Evolutionary conservation across 2,329 filamentous ascomycete genomes (phyloP).

Genomic region (Tolypocladium album): DNA sequence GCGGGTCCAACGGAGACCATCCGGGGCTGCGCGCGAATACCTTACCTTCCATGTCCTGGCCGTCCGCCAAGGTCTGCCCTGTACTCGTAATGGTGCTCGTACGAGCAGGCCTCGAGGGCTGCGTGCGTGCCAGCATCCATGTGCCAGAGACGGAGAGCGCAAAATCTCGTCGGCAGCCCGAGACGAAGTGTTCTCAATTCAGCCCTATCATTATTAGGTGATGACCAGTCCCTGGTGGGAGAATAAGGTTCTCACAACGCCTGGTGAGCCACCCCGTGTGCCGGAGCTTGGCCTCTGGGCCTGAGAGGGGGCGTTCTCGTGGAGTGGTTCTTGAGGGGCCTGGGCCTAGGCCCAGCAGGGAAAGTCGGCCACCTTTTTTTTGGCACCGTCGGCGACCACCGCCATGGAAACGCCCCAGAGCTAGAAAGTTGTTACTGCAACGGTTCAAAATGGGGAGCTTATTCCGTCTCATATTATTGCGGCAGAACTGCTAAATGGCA

Average conservation of each 20-base stretch:
- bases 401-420: not conserved
- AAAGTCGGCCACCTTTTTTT: not conserved
- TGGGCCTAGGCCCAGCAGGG: not conserved
- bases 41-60: not conserved
- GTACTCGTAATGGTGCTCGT: not conserved
- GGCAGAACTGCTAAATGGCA: not conserved
- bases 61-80: not conserved
- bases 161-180: not conserved
- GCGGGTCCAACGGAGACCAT: not conserved
- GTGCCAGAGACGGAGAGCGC: not conserved
- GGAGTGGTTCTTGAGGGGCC: not conserved
- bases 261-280: not conserved
- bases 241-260: slow-evolving; percentile 18
- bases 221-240: slow-evolving; percentile 3
- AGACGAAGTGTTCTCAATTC: not conserved
- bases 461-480: not conserved
- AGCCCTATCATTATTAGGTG: not conserved
- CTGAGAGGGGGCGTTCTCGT: not conserved
- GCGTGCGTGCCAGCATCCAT: not conserved
- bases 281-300: not conserved
- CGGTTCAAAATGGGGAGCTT: not conserved
- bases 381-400: not conserved
- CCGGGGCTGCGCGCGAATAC: not conserved
- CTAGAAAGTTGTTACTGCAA: not conserved
- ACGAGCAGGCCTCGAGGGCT: not conserved